Conservation (phyloP, 176 grass and related monocot genomes). For the Elymus sibiricus region DNA sequence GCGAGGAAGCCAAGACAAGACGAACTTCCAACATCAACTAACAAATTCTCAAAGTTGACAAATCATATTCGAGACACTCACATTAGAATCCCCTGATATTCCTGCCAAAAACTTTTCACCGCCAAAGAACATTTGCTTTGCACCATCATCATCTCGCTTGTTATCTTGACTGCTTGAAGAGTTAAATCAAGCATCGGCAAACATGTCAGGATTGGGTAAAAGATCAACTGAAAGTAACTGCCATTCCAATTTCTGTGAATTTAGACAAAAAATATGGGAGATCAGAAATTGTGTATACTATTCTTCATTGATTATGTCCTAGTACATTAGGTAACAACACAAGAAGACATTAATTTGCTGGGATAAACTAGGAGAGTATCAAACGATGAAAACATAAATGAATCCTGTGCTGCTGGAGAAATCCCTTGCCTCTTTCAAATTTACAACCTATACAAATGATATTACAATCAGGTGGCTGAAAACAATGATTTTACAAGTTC, state of each 20-base stretch:
- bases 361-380: slow-evolving; percentile 2
- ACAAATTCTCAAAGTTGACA: slow-evolving; percentile 20
- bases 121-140: slow-evolving; percentile 90
- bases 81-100: slow-evolving; percentile 93
- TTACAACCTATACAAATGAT: slow-evolving; percentile 66
- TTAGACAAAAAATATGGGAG: slow-evolving; percentile 30
- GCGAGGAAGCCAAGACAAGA: slow-evolving; percentile 10
- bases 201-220: slow-evolving; percentile 99
- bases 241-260: slow-evolving; percentile 89
- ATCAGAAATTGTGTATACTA: slow-evolving; percentile 6
- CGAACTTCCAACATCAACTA: slow-evolving; percentile 15
- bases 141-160: slow-evolving; percentile 79
- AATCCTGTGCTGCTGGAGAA: slow-evolving; percentile 86
- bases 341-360: slow-evolving; percentile 32
- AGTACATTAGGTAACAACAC: slow-evolving; percentile 4
- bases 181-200: slow-evolving; percentile 69
- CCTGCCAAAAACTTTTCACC: slow-evolving; percentile 98
- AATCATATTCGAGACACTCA: slow-evolving; percentile 39
- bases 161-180: slow-evolving; percentile 55
- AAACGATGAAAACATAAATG: slow-evolving; percentile 99
- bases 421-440: slow-evolving; percentile 97
- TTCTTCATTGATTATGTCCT: slow-evolving; percentile 7
- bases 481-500: slow-evolving; percentile 1
- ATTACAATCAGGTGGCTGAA: slow-evolving; percentile 19
- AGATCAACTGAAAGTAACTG: slow-evolving; percentile 88